Evolutionary conservation across 768 basidiomycete genomes (phyloP).

Genomic region (Sarcomyxa edulis): DNA sequence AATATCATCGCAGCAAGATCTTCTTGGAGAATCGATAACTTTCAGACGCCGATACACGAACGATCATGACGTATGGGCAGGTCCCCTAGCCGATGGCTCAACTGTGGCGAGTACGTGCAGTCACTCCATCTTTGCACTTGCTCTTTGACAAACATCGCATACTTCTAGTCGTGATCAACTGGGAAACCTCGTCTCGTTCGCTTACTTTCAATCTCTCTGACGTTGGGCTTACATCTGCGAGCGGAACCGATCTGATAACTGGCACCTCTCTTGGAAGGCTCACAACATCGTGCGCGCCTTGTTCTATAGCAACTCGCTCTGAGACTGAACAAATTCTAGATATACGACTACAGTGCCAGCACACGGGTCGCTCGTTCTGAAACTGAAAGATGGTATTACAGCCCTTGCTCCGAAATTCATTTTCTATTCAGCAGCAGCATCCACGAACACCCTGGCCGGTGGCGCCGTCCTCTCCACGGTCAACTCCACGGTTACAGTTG

Average conservation of each 20-base stretch:
- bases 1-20: conserved; percentile 32
- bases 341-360: conserved; percentile 29
- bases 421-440: conserved; percentile 30
- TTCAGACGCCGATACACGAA: conserved; percentile 45
- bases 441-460: conserved; percentile 28
- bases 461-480: conserved; percentile 31
- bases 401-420: conserved; percentile 23
- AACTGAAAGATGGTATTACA: conserved; percentile 24
- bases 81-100: conserved; percentile 42
- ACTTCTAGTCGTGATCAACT: conserved; percentile 38
- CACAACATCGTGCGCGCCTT: conserved; percentile 25
- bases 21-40: conserved; percentile 35
- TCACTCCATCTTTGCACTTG: too few relatives aligned
- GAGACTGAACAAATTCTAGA: background rate
- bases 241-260: conserved; percentile 33
- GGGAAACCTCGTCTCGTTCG: conserved; percentile 31
- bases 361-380: conserved; percentile 30
- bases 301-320: too few relatives aligned
- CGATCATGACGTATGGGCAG: conserved; percentile 44
- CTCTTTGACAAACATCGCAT: too few relatives aligned
- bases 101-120: conserved; percentile 34
- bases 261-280: conserved; percentile 31
- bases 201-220: conserved; percentile 37
- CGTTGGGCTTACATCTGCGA: conserved; percentile 35
- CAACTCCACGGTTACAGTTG: conserved; percentile 29